Base-by-base conservation (phyloP, 495 filamentous ascomycete species). In the Podospora pseudoanserina region DNA sequence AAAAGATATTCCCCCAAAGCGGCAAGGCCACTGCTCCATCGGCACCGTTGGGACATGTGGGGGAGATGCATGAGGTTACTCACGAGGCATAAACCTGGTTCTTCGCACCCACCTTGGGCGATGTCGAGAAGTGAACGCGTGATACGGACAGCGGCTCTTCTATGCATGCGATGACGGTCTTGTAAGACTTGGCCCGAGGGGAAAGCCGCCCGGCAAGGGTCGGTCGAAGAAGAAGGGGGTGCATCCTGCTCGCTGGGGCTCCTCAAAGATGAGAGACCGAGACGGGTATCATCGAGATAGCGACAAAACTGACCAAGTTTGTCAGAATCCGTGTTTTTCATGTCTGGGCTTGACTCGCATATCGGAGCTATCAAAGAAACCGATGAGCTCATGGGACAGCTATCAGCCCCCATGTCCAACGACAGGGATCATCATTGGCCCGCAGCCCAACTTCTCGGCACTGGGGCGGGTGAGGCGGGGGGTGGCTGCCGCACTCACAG, bases 21-120 rank as follows among this genome's bases (percentile, higher is more conserved):
- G 39, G 39, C 18, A 49, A 13, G 39, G 39, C 39, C 39, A 49
- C 39, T 49, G 39, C 39, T 49, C 7, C 39, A 49, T 11, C 13
- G 39, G 39, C 39, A 49, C 39, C 20, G 23, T 55, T 13, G 61
- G 27, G n/a, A 67, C 16, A 57, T 44, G 26, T 18, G 13, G 55
- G 55, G 26, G 53, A 27, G 54, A 39, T 27, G 16, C 18, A 30
- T 27, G 59, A 28, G 27, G 16, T 23, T 26, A 78, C 83, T 76
- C 70, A 85, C 84, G 80, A 70, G 32, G 69, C 66, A 60, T 78
- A 84, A n/a, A 86, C 71, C 63, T 82, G 81, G 70, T 86, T 86
- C 63, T 72, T 70, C 2, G 77, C 76, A 32, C 56, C 34, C 4
- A 66, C 66, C 57, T 34, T 64, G 34, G 27, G 72, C 28, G 81